Conservation (phyloP, 2,329 filamentous ascomycete species). For the Gaeumannomyces sp. region DNA sequence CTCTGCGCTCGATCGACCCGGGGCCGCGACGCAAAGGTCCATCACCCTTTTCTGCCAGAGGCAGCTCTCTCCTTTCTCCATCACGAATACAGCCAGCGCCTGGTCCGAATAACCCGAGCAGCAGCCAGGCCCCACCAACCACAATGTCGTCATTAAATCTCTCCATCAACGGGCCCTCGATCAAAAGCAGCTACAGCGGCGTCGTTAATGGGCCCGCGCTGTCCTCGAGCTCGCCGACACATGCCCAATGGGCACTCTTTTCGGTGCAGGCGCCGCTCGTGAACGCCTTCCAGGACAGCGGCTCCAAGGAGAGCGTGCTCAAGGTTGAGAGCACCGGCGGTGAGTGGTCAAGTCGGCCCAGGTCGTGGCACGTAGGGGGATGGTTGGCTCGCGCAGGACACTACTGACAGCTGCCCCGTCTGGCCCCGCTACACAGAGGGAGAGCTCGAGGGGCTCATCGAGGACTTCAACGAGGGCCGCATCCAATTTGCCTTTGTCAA, state of each 20-base stretch:
- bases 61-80: not conserved
- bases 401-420: conserved; percentile 8
- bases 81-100: too few relatives aligned
- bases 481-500: conserved; percentile 97
- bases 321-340: conserved; percentile 91
- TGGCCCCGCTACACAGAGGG: conserved; percentile 56
- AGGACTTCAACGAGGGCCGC: conserved; percentile 94
- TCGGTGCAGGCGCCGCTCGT: conserved; percentile 86
- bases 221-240: conserved; percentile 65
- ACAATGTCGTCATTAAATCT: conserved; percentile 74
- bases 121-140: conserved; percentile 1
- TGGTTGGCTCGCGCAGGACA: not conserved
- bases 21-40: not conserved
- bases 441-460: conserved; percentile 80
- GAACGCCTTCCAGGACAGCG: conserved; percentile 85
- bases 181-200: conserved; percentile 70
- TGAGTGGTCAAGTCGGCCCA: conserved; percentile 26
- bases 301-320: conserved; percentile 84
- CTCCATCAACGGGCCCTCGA: conserved; percentile 73
- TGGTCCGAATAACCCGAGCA: not conserved
- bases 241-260: conserved; percentile 90
- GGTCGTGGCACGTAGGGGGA: not conserved
- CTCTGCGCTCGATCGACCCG: not conserved
- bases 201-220: conserved; percentile 48
- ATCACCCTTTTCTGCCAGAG: not conserved